Evolutionary conservation across 495 filamentous ascomycete species (phyloP).

Genomic region (Tetracladium marchalianum): DNA sequence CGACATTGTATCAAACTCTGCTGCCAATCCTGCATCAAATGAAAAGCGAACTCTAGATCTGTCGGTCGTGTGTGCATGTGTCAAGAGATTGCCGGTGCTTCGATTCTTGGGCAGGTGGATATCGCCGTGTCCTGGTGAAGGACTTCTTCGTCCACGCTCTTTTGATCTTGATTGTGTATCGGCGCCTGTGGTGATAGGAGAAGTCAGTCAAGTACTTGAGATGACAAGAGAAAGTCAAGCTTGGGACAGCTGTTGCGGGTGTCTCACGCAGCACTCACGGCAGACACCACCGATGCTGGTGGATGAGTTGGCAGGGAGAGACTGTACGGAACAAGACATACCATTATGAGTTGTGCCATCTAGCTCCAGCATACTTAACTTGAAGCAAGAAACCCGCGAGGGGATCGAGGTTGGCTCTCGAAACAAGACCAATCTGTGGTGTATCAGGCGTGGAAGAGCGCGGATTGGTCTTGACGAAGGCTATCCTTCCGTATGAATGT

Average conservation of each 20-base stretch:
- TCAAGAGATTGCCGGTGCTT: conserved; percentile 51
- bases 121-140: conserved; percentile 1
- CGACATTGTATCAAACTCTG: conserved; percentile 41
- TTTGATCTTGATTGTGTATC: conserved; percentile 6
- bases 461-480: too few species aligned
- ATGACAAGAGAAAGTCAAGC: too few species aligned
- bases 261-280: neutral
- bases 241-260: neutral
- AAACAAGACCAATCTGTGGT: too few species aligned
- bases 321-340: conserved; percentile 3
- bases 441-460: too few species aligned
- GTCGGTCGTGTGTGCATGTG: conserved; percentile 24
- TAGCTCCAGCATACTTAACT: conserved; percentile 19
- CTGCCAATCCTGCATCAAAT: conserved; percentile 40
- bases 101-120: conserved; percentile 48
- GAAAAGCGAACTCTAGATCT: conserved; percentile 41
- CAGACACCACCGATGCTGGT: neutral
- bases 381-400: too few species aligned
- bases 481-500: too few species aligned
- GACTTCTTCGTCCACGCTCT: conserved; percentile 7
- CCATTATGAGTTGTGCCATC: conserved; percentile 19
- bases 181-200: conserved; percentile 8
- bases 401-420: too few species aligned
- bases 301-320: neutral
- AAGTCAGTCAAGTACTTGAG: conserved; percentile 6